Evolutionary conservation across 805 yeast genomes (phyloP).

Genomic region (Starmerella vitae): DNA sequence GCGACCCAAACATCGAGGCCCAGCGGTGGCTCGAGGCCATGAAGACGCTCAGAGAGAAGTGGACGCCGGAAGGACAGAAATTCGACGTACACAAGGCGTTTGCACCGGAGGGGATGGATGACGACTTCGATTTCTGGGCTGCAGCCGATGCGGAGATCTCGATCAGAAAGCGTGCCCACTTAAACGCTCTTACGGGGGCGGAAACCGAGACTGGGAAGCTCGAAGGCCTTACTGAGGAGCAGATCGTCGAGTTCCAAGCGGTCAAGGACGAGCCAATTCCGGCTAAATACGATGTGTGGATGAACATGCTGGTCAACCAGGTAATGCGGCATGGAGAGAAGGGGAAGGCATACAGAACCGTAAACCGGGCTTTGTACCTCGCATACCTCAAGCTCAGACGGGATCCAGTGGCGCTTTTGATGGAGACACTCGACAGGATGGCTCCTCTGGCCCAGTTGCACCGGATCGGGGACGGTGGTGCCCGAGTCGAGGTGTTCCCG

Average conservation of each 20-base stretch:
- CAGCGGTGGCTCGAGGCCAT: constrained; percentile 34
- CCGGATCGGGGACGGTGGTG: constrained; percentile 70
- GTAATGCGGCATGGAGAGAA: constrained; percentile 90
- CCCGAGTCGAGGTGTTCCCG: constrained; percentile 70
- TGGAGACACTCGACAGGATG: constrained; percentile 60
- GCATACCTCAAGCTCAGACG: constrained; percentile 56
- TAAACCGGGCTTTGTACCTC: constrained; percentile 68
- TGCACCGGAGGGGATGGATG: constrained; percentile 30
- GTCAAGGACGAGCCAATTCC: constrained; percentile 47
- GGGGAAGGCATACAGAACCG: constrained; percentile 56
- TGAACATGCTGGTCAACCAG: constrained; percentile 67
- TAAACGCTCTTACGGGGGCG: background rate
- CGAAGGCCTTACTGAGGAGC: constrained; percentile 40
- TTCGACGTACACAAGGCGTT: constrained; percentile 31
- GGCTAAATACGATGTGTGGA: constrained; percentile 47
- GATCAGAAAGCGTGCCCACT: constrained; percentile 7
- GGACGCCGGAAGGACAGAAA: constrained; percentile 26
- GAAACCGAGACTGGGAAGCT: constrained; percentile 1
- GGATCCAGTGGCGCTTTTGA: constrained; percentile 69
- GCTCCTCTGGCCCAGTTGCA: constrained; percentile 74
- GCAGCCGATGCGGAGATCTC: constrained; percentile 22
- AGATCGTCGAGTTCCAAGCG: constrained; percentile 41
- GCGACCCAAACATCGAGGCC: constrained; percentile 19
- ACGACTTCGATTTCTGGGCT: constrained; percentile 26
- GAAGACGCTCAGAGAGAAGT: constrained; percentile 29